phyloP scores from a whole-genome alignment of 1,139 yeast genomes.

The Blastobotrys ciferrii region DNA sequence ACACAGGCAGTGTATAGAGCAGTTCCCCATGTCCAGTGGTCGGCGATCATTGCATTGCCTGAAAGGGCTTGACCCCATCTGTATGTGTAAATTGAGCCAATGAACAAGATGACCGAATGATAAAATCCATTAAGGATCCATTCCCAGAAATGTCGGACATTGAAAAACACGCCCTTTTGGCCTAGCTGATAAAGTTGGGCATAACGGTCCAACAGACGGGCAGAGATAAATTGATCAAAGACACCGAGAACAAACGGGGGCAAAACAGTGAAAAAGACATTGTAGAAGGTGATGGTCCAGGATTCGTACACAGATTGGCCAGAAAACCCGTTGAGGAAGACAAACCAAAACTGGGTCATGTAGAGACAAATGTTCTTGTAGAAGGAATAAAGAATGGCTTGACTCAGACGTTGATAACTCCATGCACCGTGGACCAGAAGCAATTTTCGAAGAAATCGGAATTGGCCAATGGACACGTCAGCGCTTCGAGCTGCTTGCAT shows the following conservation, averaged over 20 bases:
- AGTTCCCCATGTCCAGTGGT: slow-evolving; percentile 96
- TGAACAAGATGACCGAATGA: slow-evolving; percentile 83
- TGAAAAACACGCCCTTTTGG: slow-evolving; percentile 82
- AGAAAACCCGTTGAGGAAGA: slow-evolving; percentile 84
- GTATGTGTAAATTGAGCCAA: slow-evolving; percentile 70
- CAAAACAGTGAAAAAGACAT: slow-evolving; percentile 89
- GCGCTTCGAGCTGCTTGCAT: slow-evolving; percentile 99
- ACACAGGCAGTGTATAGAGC: slow-evolving; percentile 86
- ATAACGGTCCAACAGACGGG: slow-evolving; percentile 82
- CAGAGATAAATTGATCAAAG: slow-evolving; percentile 93
- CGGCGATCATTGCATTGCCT: slow-evolving; percentile 64
- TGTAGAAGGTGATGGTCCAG: slow-evolving; percentile 95
- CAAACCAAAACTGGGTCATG: slow-evolving; percentile 99
- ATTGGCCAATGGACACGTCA: slow-evolving; percentile 95
- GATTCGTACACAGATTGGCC: slow-evolving; percentile 97
- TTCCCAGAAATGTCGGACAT: slow-evolving; percentile 92
- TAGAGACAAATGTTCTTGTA: slow-evolving; percentile 93
- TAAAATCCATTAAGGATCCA: slow-evolving; percentile 96
- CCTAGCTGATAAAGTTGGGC: slow-evolving; percentile 93
- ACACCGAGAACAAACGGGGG: slow-evolving; percentile 97
- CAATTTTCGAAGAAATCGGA: slow-evolving; percentile 76
- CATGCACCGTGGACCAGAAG: slow-evolving; percentile 94
- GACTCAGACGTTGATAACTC: slow-evolving; percentile 93
- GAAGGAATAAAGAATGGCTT: slow-evolving; percentile 89
- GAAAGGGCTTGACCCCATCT: slow-evolving; percentile 63